Evolutionary conservation across 306 rosid species (phyloP).

Genomic region (Corylus avellana): DNA sequence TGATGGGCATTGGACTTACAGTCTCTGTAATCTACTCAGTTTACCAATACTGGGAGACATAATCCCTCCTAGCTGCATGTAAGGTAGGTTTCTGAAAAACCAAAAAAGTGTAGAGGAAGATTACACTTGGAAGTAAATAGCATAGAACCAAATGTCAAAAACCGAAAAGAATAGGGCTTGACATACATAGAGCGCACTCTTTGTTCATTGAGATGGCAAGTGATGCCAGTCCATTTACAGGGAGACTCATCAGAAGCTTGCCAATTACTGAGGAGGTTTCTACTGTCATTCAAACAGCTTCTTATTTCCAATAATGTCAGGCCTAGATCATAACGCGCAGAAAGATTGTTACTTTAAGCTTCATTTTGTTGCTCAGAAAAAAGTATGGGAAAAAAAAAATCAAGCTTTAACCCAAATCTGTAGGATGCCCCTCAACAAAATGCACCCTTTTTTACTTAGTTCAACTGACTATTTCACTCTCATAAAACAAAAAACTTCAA

Average conservation of each 20-base stretch:
- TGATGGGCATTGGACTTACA: slow-evolving; percentile 55
- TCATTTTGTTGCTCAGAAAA: background rate
- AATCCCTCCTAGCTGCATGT: slow-evolving; percentile 82
- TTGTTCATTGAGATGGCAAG: slow-evolving; percentile 74
- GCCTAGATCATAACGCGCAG: slow-evolving; percentile 44
- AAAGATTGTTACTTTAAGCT: slow-evolving; percentile 29
- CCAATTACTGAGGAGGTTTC: slow-evolving; percentile 74
- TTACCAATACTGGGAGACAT: slow-evolving; percentile 93
- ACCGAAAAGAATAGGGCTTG: slow-evolving; percentile 13
- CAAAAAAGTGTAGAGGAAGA: slow-evolving; percentile 8
- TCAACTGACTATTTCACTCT: background rate
- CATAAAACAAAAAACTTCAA: background rate
- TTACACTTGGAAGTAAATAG: slow-evolving; percentile 14
- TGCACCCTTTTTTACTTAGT: background rate
- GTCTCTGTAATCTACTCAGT: slow-evolving; percentile 84
- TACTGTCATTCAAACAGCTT: slow-evolving; percentile 68
- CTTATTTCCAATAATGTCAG: slow-evolving; percentile 76
- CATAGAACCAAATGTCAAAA: background rate
- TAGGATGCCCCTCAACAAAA: background rate
- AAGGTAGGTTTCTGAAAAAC: slow-evolving; percentile 78
- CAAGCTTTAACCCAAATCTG: background rate
- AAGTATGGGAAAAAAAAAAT: background rate
- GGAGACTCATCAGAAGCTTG: slow-evolving; percentile 68
- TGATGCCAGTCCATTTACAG: slow-evolving; percentile 91
- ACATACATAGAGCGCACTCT: slow-evolving; percentile 78